phyloP scores from a whole-genome alignment of 345 rosid genomes.

The Ceriops decandra region DNA sequence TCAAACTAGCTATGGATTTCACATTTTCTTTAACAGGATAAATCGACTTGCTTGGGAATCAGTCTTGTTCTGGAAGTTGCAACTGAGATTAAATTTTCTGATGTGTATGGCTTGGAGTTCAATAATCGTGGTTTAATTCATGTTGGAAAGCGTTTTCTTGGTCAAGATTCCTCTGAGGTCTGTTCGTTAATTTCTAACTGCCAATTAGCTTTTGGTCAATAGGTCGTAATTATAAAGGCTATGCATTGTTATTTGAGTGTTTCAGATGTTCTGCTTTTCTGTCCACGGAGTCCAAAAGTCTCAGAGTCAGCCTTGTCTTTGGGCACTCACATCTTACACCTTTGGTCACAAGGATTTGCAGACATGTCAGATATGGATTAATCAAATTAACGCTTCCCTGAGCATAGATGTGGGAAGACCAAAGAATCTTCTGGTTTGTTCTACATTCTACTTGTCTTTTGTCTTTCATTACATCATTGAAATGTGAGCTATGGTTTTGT shows the following conservation, averaged over 20 bases:
- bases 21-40: slow-evolving; percentile 40
- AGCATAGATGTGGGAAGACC: slow-evolving; percentile 61
- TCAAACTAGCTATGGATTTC: slow-evolving; percentile 17
- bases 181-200: slow-evolving; percentile 8
- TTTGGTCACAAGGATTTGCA: slow-evolving; percentile 70
- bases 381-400: slow-evolving; percentile 46
- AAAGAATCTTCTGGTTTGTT: slow-evolving; percentile 68
- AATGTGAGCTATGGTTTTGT: slow-evolving; percentile 2
- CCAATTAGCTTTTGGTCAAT: neutral
- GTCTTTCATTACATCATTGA: neutral
- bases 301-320: slow-evolving; percentile 56
- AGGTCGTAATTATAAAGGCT: slow-evolving; percentile 9
- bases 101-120: slow-evolving; percentile 71
- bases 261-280: slow-evolving; percentile 66
- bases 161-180: slow-evolving; percentile 46
- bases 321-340: slow-evolving; percentile 42
- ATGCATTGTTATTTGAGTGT: slow-evolving; percentile 2
- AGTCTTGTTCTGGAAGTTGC: slow-evolving; percentile 31
- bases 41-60: slow-evolving; percentile 51
- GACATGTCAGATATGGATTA: slow-evolving; percentile 69
- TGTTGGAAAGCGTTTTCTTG: slow-evolving; percentile 42
- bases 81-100: slow-evolving; percentile 47
- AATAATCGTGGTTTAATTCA: slow-evolving; percentile 34
- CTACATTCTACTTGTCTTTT: slow-evolving; percentile 7
- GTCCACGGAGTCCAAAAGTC: slow-evolving; percentile 59